These are phyloP conservation scores for Trametes coccinea DNA, from an alignment of 768 basidiomycete genomes.

Conservation along the genomic window DNA sequence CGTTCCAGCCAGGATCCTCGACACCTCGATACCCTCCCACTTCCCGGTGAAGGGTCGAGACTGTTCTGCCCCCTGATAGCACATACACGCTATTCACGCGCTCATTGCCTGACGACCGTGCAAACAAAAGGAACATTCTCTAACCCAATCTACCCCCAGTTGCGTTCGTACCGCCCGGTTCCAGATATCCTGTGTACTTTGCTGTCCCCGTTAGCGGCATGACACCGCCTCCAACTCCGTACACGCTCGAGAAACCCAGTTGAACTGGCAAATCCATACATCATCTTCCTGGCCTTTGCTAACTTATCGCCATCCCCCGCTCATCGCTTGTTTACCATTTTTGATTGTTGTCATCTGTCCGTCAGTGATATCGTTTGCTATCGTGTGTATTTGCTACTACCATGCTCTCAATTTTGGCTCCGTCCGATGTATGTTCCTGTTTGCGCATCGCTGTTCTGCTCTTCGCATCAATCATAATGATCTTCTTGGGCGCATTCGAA, in stretches of 20 bases:
- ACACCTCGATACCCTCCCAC: neutral
- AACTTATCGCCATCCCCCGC: neutral
- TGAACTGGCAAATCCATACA: neutral
- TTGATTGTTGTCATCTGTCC: neutral
- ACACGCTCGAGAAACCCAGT: neutral
- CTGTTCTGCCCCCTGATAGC: neutral
- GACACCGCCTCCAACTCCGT: neutral
- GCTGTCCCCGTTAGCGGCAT: neutral
- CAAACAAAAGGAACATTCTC: neutral
- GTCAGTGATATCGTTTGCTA: neutral
- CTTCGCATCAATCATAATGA: conserved; percentile 4
- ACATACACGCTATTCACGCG: neutral
- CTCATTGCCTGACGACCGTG: neutral
- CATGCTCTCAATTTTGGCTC: neutral
- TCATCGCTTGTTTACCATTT: neutral
- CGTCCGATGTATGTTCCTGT: neutral
- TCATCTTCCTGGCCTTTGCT: neutral
- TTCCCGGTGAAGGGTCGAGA: neutral
- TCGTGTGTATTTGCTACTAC: neutral
- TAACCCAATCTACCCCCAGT: neutral
- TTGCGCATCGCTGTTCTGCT: neutral
- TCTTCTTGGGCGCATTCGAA: conserved; percentile 13
- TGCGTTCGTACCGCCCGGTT: neutral
- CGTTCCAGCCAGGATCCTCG: conserved; percentile 9
- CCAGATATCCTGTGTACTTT: neutral